These are phyloP conservation scores for Colletotrichum scovillei DNA, from an alignment of 2,329 filamentous ascomycete genomes.

Conservation along the genomic window DNA sequence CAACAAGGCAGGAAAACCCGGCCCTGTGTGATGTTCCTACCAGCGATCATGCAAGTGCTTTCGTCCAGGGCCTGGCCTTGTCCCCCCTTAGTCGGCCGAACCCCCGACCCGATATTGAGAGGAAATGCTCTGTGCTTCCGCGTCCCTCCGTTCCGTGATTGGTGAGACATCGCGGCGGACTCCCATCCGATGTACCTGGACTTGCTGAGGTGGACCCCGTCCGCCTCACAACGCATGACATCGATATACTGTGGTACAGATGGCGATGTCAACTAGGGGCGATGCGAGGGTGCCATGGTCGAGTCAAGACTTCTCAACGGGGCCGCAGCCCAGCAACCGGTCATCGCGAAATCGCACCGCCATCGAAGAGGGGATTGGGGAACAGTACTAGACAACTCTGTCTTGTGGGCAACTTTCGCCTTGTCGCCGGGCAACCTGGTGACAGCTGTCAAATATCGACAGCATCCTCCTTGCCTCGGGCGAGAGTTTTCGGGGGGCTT, in stretches of 20 bases:
- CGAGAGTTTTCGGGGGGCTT: background rate
- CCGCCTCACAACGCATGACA: constrained; percentile 25
- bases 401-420: background rate
- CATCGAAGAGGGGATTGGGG: background rate
- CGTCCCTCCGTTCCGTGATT: constrained; percentile 24
- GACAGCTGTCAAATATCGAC: constrained; percentile 30
- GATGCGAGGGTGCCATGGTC: background rate
- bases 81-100: constrained; percentile 6
- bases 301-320: constrained; percentile 14
- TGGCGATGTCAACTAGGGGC: constrained; percentile 7
- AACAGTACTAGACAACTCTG: background rate
- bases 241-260: background rate
- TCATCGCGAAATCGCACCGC: constrained; percentile 17
- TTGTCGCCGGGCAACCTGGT: constrained; percentile 23
- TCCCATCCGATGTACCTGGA: constrained; percentile 26
- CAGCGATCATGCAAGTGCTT: constrained; percentile 23
- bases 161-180: constrained; percentile 9
- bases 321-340: background rate
- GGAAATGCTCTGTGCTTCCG: constrained; percentile 3
- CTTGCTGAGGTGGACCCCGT: constrained; percentile 18
- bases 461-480: constrained; percentile 32
- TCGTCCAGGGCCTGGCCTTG: constrained; percentile 13
- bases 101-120: constrained; percentile 9
- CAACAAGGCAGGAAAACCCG: constrained; percentile 14
- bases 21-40: constrained; percentile 20